phyloP scores from a whole-genome alignment of 257 asterid genomes.

The Solanum etuberosum region DNA sequence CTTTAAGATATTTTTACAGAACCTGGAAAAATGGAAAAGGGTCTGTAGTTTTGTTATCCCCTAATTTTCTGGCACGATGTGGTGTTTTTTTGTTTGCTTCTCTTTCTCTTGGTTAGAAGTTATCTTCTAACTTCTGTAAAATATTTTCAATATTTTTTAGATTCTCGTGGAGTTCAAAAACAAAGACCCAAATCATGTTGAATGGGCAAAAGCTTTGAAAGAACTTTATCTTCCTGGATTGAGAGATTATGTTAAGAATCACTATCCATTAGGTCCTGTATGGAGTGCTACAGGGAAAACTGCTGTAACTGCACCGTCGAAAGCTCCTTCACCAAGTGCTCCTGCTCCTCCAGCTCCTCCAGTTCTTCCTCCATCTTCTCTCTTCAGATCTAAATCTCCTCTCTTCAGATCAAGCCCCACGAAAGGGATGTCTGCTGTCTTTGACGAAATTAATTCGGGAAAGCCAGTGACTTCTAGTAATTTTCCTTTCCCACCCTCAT shows the following conservation, averaged over 20 bases:
- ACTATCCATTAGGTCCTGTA: conserved; percentile 90
- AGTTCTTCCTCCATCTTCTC: conserved; percentile 81
- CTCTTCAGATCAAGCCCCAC: conserved; percentile 74
- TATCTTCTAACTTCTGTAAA: neutral
- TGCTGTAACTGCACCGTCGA: conserved; percentile 38
- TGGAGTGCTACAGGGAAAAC: conserved; percentile 78
- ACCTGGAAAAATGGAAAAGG: neutral
- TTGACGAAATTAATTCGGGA: conserved; percentile 79
- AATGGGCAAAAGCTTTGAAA: conserved; percentile 95
- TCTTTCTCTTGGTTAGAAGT: neutral
- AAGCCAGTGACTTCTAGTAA: conserved; percentile 75
- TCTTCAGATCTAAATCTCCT: conserved; percentile 52
- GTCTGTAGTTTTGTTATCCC: neutral
- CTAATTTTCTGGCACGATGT: neutral
- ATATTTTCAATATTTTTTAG: conserved; percentile 18
- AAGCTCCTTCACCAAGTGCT: conserved; percentile 42
- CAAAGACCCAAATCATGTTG: conserved; percentile 86
- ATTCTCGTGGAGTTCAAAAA: conserved; percentile 81
- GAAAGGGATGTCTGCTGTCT: conserved; percentile 92
- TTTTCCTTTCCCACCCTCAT: neutral
- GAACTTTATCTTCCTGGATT: conserved; percentile 88
- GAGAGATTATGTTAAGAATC: conserved; percentile 85
- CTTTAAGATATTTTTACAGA: neutral
- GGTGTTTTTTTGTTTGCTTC: neutral
- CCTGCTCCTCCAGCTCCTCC: conserved; percentile 94